Evolutionary conservation across 371 early-diverging fungal genomes (phyloP), one percentile per base, ranked within the genome.

Genomic region (Mucor velutinosus): DNA sequence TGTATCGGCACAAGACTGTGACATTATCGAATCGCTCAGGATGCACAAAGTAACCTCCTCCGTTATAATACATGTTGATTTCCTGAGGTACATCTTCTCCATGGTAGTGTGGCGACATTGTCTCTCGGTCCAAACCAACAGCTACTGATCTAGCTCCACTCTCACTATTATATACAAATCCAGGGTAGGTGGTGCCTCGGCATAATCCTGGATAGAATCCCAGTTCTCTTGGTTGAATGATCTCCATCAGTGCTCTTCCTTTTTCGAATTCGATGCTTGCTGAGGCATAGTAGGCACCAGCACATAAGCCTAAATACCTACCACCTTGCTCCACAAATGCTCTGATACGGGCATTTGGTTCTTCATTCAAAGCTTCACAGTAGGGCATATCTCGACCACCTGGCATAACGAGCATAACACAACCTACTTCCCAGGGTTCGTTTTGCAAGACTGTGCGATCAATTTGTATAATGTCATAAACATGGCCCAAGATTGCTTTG

Each of bases 331-430:
- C 41, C 4, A 98, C 94, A 81, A 88, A 99, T 14, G 76, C 62
- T 15, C 71, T 66, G 63, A 98, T 93, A 27, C 87, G 85, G 7
- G 57, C 58, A 60, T 91, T 88, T 53, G 83, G 77, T 23, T 67
- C 66, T 1, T 90, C 91, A 43, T 84, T 78, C 58, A 97, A 78
- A 59, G 89, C 86, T 10, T 84, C 73, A 39, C 90, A 84, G 66
- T 93, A 96, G 0, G 94, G 94, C 59, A 92, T 33, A 74, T 97
- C 97, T 35, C 95, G 79, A 1, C 97, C 97, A 35, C 97, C 97
- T 0, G 97, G 97, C 30, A 98, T 80, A 10, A 97, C 95, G 0
- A 97, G 73, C 64, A 96, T 75, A 0, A 90, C 86, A 7, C 96
- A 92, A 8, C 90, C 85, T 19, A 80, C 87, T 76, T 93, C 89